phyloP scores from a whole-genome alignment of 495 filamentous ascomycete genomes.

The Margaritispora aquatica region DNA sequence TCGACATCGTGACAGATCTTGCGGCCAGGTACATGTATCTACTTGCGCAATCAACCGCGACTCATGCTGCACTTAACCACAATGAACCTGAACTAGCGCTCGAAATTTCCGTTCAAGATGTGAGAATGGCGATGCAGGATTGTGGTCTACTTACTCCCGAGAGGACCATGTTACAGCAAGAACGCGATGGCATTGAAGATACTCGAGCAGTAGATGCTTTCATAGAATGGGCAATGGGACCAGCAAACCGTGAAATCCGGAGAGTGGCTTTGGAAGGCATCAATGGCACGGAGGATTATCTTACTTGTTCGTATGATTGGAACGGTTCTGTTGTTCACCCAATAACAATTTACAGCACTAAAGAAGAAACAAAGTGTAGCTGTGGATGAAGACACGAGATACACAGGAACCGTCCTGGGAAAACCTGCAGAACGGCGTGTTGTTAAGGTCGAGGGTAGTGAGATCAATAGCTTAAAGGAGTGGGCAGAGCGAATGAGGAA shows the following conservation, averaged over 20 bases:
- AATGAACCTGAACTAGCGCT: slow-evolving; percentile 28
- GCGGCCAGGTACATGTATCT: slow-evolving; percentile 65
- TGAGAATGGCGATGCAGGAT: slow-evolving; percentile 76
- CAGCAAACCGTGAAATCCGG: slow-evolving; percentile 64
- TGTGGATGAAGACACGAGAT: slow-evolving; percentile 69
- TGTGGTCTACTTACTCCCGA: slow-evolving; percentile 63
- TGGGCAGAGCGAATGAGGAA: slow-evolving; percentile 45
- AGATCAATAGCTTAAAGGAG: slow-evolving; percentile 55
- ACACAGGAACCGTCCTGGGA: slow-evolving; percentile 72
- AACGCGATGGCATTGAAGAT: slow-evolving; percentile 54
- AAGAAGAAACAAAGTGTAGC: slow-evolving; percentile 84
- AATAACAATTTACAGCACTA: slow-evolving; percentile 38
- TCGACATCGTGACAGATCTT: slow-evolving; percentile 74
- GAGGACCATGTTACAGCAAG: slow-evolving; percentile 31
- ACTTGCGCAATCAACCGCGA: slow-evolving; percentile 57
- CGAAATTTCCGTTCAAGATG: slow-evolving; percentile 55
- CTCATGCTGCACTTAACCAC: slow-evolving; percentile 46
- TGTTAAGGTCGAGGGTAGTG: slow-evolving; percentile 65
- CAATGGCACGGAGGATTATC: slow-evolving; percentile 58
- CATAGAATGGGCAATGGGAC: slow-evolving; percentile 64
- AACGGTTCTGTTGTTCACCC: no score
- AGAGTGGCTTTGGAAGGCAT: slow-evolving; percentile 49
- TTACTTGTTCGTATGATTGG: slow-evolving; percentile 57
- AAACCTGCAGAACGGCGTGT: slow-evolving; percentile 59
- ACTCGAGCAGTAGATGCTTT: slow-evolving; percentile 66